These are phyloP conservation scores for Pyricularia pennisetigena DNA, from an alignment of 2,329 filamentous ascomycete species.

Conservation along the genomic window DNA sequence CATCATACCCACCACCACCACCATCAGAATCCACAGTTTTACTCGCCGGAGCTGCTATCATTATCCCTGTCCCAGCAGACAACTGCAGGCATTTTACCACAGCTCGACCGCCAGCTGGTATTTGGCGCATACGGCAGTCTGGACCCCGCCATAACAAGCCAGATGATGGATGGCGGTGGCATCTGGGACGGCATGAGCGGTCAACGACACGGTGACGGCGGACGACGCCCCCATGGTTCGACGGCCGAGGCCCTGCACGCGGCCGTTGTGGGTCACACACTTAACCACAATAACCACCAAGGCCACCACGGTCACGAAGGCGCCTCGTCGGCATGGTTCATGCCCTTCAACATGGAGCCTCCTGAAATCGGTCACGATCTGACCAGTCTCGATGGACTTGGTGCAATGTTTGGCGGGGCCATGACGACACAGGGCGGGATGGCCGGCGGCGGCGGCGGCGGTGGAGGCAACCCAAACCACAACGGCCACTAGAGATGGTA, in stretches of 20 bases:
- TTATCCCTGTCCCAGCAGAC: slow-evolving; percentile 39
- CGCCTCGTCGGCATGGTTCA: slow-evolving; percentile 69
- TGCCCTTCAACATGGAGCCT: slow-evolving; percentile 86
- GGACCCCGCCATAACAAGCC: slow-evolving; percentile 25
- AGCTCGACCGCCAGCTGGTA: slow-evolving; percentile 67
- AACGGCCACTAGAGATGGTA: slow-evolving; percentile 5
- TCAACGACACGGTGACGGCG: slow-evolving; percentile 10
- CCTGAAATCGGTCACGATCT: slow-evolving; percentile 47
- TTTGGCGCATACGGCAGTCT: slow-evolving; percentile 59
- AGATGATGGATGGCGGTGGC: slow-evolving; percentile 18
- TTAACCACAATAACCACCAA: background rate
- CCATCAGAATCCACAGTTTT: slow-evolving; percentile 28
- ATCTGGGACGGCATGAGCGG: slow-evolving; percentile 26
- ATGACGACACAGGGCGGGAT: background rate
- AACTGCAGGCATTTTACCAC: slow-evolving; percentile 44
- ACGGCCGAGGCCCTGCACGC: slow-evolving; percentile 9
- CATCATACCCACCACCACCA: slow-evolving; percentile 18
- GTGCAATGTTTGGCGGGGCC: slow-evolving; percentile 32
- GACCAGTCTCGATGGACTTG: slow-evolving; percentile 36
- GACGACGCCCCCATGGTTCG: background rate
- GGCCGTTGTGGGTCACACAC: slow-evolving; percentile 12
- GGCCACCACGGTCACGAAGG: slow-evolving; percentile 24
- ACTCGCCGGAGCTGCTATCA: slow-evolving; percentile 42
- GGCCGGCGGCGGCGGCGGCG: slow-evolving; percentile 20
- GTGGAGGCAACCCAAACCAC: slow-evolving; percentile 19